A percentile compares a stretch with the other conserved stretches of the same genome.
phyloP scores from a whole-genome alignment of 2,329 filamentous ascomycete genomes.

The Fusarium circinatum region DNA sequence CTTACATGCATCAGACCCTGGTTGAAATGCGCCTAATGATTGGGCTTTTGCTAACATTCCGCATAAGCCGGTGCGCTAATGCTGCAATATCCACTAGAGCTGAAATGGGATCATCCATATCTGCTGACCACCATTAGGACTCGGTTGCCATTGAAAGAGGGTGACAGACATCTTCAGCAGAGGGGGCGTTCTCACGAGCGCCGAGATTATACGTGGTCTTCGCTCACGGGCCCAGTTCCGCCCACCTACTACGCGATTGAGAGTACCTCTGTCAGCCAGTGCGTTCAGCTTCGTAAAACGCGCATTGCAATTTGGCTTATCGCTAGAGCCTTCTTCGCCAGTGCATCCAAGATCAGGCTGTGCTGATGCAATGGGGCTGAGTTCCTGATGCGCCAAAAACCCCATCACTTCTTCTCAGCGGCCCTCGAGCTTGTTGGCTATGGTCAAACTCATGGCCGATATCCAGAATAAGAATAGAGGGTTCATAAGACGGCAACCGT shows the following conservation, averaged over 20 bases:
- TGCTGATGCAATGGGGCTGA: not conserved
- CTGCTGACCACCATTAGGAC: not conserved
- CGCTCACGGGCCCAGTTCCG: not conserved
- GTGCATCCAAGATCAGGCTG: not conserved
- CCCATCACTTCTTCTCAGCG: not conserved
- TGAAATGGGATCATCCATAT: not conserved
- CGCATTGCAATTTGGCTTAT: not conserved
- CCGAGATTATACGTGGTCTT: not conserved
- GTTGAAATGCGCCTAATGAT: not conserved
- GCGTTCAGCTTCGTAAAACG: not conserved
- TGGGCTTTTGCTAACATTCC: not conserved
- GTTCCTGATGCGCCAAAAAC: not conserved
- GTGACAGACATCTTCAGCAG: no score
- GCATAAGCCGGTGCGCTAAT: not conserved
- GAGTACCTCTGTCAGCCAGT: not conserved
- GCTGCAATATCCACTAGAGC: not conserved
- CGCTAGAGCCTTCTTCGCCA: accelerated
- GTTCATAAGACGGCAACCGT: not conserved
- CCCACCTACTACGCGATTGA: not conserved
- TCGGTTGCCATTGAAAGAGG: not conserved
- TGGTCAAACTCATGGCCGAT: not conserved
- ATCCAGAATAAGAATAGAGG: not conserved
- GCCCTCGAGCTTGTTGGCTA: not conserved
- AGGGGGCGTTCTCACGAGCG: not conserved
- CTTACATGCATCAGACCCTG: not conserved